A percentile compares a stretch with the other conserved stretches of the same genome.
phyloP scores from a whole-genome alignment of 139 green algal genomes.

The Zygnema circumcarinatum region DNA sequence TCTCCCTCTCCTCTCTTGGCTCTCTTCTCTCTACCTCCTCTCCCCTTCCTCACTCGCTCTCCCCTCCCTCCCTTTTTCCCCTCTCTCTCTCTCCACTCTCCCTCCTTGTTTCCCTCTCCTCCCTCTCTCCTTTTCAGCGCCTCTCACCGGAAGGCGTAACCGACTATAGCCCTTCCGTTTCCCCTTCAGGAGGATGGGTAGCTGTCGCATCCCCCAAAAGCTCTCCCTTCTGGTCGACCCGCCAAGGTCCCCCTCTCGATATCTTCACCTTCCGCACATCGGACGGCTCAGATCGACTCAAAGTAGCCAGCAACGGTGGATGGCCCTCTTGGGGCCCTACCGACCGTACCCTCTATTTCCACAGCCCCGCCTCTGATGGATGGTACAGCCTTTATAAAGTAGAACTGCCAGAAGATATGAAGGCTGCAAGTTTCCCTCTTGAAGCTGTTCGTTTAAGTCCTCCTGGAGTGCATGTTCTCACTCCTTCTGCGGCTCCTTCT shows the following conservation, averaged over 20 bases:
- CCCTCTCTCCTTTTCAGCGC: not conserved
- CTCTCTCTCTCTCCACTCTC: too few relatives aligned
- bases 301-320: not conserved
- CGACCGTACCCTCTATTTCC: constrained; percentile 16
- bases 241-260: not conserved
- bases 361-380: constrained; percentile 8
- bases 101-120: too few relatives aligned
- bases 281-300: constrained; percentile 13
- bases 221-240: not conserved
- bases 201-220: constrained; percentile 9
- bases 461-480: constrained; percentile 30
- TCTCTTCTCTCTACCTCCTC: too few relatives aligned
- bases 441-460: constrained; percentile 14
- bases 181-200: constrained; percentile 26
- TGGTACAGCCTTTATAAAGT: not conserved
- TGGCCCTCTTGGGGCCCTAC: constrained; percentile 10
- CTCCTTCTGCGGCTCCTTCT: not conserved
- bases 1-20: too few relatives aligned
- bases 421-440: not conserved
- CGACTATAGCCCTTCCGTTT: constrained; percentile 22
- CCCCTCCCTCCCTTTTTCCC: too few relatives aligned
- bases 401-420: not conserved
- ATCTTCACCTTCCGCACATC: not conserved
- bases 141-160: constrained; percentile 5
- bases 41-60: too few relatives aligned